These are phyloP conservation scores for Tylopilus rubrobrunneus DNA, from an alignment of 768 basidiomycete genomes.

Conservation along the genomic window DNA sequence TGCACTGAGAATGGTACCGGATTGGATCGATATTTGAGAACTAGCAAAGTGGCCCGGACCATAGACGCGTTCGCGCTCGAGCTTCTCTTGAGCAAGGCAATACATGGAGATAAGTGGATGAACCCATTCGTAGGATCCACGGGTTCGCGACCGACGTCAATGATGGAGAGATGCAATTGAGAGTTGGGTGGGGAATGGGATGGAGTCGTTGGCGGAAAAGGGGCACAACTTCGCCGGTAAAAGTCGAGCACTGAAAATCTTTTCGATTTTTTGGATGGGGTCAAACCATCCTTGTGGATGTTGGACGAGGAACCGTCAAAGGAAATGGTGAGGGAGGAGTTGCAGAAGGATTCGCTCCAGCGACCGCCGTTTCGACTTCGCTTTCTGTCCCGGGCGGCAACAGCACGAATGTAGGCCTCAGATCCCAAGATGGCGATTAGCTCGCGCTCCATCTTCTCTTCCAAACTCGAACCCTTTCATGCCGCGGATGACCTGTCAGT, in stretches of 20 bases:
- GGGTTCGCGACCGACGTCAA: constrained; percentile 47
- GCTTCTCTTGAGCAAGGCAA: constrained; percentile 91
- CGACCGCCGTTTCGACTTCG: constrained; percentile 43
- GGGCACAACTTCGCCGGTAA: constrained; percentile 74
- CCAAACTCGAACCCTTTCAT: constrained; percentile 97
- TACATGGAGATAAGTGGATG: constrained; percentile 96
- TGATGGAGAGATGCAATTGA: constrained; percentile 50
- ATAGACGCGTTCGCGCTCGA: constrained; percentile 91
- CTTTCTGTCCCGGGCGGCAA: constrained; percentile 77
- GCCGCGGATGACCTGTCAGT: constrained; percentile 76
- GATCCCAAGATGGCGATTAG: constrained; percentile 71
- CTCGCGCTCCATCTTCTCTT: constrained; percentile 77
- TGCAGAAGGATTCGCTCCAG: constrained; percentile 56
- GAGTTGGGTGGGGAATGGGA: constrained; percentile 60
- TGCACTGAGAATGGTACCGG: constrained; percentile 19
- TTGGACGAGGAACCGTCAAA: constrained; percentile 45
- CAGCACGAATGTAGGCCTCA: constrained; percentile 69
- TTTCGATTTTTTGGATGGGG: constrained; percentile 61
- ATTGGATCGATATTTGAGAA: constrained; percentile 71
- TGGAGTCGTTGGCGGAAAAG: constrained; percentile 49
- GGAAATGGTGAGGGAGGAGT: constrained; percentile 67
- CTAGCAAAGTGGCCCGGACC: constrained; percentile 92
- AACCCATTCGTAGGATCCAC: constrained; percentile 88
- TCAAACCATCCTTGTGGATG: constrained; percentile 38
- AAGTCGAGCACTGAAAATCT: constrained; percentile 97